These are phyloP conservation scores for Rosa chinensis DNA, from an alignment of 306 rosid genomes.

Conservation along the genomic window DNA sequence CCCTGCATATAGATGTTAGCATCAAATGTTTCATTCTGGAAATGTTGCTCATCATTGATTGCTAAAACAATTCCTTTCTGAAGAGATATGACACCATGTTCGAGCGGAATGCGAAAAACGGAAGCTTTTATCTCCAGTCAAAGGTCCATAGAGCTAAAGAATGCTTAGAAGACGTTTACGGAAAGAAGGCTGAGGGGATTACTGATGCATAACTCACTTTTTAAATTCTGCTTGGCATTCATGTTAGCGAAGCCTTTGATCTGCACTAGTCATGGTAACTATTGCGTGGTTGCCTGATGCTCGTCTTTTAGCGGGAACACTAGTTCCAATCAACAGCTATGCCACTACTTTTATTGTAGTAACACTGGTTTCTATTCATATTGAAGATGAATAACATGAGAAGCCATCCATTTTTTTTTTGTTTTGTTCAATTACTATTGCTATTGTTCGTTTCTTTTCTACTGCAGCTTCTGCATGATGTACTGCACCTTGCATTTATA, in stretches of 20 bases:
- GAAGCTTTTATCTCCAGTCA: slow-evolving; percentile 93
- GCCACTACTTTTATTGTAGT: background rate
- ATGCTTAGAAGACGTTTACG: slow-evolving; percentile 53
- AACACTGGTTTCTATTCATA: background rate
- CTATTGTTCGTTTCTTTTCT: background rate
- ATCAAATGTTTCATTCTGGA: background rate
- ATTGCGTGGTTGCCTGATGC: background rate
- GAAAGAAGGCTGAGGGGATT: slow-evolving; percentile 37
- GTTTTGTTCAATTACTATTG: background rate
- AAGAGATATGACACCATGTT: slow-evolving; percentile 77
- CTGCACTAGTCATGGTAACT: background rate
- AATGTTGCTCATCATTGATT: background rate
- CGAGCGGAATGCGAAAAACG: slow-evolving; percentile 69
- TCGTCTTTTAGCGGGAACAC: background rate
- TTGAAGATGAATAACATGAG: background rate
- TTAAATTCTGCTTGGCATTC: background rate
- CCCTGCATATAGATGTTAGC: background rate
- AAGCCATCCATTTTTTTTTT: background rate
- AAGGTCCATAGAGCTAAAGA: slow-evolving; percentile 96
- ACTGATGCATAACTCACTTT: background rate
- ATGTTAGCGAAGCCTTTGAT: background rate
- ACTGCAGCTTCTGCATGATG: background rate
- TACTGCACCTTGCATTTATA: background rate
- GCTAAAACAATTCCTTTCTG: slow-evolving; percentile 1
- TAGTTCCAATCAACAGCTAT: background rate